Base-by-base conservation (phyloP, 2,329 filamentous ascomycete species). In the Furcasterigmium furcatum region DNA sequence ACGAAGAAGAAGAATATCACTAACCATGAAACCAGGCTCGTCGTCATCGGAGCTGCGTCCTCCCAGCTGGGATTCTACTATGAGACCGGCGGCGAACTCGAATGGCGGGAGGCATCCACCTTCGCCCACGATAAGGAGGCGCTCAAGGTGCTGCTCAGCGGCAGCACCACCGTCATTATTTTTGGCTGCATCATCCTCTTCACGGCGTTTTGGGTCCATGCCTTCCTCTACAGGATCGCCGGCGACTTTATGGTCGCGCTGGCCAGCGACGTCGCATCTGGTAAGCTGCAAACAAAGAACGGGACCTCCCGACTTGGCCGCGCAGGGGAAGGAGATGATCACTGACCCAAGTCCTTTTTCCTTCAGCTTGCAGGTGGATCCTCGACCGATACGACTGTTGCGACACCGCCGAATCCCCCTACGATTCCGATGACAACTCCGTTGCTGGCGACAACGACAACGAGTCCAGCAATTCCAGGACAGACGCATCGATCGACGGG, bases 61-160 rank as follows among this genome's bases (percentile, higher is more conserved):
- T 61, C 60, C 6, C 60, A 64, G 41, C 49, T 63, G 10, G 60
- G 60, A 21, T 64, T 64, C 40, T 64, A 50, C 42, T 49, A 52
- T 40, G 55, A 62, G 41, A 62, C 61, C 0, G 61, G 61, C 13
- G 61, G 59, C 22, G 59, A 63, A 44, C 49, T 64, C 9, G 56
- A 63, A 41, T 64, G 61, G 61, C 53, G 52, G 24, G 62, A 64
- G 45, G 62, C 58, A 12, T 49, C 50, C 32, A 43, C 56, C 10
- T 62, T 62, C 36, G 57, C 62, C 18, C 51, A 52, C 24, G 58
- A 55, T 47, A 55, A 58, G 42, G 62, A 64, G 36, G 57, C 55
- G 16, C 51, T 61, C 21, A 62, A 63, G 49, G 55, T 64, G 19
- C 47, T 64, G 22, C 52, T 64, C 9, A 61, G 55, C 18, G 62